These are phyloP conservation scores for Artemisia princeps DNA, from an alignment of 140 eudicot genomes.

Conservation along the genomic window DNA sequence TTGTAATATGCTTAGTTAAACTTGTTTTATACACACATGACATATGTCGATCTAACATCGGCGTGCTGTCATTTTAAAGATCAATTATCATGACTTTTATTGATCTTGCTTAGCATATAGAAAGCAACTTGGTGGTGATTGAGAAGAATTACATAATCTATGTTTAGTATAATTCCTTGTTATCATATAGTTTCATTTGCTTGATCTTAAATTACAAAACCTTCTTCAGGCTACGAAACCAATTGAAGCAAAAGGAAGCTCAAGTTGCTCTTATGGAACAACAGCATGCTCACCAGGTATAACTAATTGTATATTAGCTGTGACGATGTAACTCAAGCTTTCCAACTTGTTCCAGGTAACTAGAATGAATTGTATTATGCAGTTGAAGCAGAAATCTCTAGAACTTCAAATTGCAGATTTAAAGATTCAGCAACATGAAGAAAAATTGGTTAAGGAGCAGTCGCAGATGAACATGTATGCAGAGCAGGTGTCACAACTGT, in stretches of 20 bases:
- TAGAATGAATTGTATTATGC: conserved; percentile 26
- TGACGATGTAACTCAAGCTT: conserved; percentile 5
- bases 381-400: conserved; percentile 84
- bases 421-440: conserved; percentile 83
- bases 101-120: too few relatives aligned
- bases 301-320: conserved; percentile 10
- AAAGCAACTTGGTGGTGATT: too few relatives aligned
- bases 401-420: conserved; percentile 93
- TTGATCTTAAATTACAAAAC: conserved; percentile 10
- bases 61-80: background rate
- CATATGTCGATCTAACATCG: background rate
- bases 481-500: conserved; percentile 73
- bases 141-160: too few relatives aligned
- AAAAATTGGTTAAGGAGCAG: conserved; percentile 61
- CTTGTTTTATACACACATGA: background rate
- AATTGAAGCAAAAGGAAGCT: conserved; percentile 77
- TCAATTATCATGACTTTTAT: background rate
- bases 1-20: background rate
- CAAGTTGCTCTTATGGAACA: conserved; percentile 78
- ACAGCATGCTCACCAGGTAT: conserved; percentile 65
- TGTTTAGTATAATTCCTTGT: background rate
- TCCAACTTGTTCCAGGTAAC: conserved; percentile 2
- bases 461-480: conserved; percentile 82
- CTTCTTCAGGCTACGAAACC: conserved; percentile 59
- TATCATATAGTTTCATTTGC: background rate